Evolutionary conservation across 2,329 filamentous ascomycete genomes (phyloP).

Genomic region (Pestalotiopsis sp.): DNA sequence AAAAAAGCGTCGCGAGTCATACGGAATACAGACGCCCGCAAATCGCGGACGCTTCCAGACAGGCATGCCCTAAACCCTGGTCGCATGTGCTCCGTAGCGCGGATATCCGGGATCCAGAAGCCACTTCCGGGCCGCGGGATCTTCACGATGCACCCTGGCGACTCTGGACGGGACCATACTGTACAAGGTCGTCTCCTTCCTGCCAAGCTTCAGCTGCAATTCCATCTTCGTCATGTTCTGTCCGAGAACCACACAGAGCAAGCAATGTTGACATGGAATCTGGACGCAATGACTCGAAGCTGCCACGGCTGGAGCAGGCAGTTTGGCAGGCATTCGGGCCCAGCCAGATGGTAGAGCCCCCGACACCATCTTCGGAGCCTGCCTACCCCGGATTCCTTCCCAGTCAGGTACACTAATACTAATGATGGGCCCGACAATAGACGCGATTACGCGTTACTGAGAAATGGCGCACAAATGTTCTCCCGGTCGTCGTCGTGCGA

Average conservation of each 20-base stretch:
- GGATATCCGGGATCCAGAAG: not conserved
- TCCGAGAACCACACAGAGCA: too few relatives aligned
- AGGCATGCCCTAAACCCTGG: not conserved
- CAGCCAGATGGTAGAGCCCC: not conserved
- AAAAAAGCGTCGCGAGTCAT: not conserved
- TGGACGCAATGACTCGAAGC: too few relatives aligned
- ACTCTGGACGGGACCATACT: too few relatives aligned
- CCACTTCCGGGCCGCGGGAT: too few relatives aligned
- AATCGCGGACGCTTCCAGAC: not conserved
- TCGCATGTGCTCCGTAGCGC: not conserved
- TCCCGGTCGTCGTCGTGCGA: not conserved
- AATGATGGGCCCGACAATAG: not conserved
- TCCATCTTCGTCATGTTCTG: too few relatives aligned
- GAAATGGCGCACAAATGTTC: not conserved
- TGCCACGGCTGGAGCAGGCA: too few relatives aligned
- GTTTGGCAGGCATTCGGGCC: too few relatives aligned
- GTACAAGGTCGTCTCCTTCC: too few relatives aligned
- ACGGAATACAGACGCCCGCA: not conserved
- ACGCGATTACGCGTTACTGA: not conserved
- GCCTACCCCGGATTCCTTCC: not conserved
- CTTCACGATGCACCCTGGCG: too few relatives aligned
- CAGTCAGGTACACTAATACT: not conserved
- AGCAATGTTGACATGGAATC: too few relatives aligned
- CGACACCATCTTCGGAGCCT: not conserved
- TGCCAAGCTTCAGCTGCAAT: too few relatives aligned